phyloP scores from a whole-genome alignment of 2,329 filamentous ascomycete species.

The Epicoccum nigrum region DNA sequence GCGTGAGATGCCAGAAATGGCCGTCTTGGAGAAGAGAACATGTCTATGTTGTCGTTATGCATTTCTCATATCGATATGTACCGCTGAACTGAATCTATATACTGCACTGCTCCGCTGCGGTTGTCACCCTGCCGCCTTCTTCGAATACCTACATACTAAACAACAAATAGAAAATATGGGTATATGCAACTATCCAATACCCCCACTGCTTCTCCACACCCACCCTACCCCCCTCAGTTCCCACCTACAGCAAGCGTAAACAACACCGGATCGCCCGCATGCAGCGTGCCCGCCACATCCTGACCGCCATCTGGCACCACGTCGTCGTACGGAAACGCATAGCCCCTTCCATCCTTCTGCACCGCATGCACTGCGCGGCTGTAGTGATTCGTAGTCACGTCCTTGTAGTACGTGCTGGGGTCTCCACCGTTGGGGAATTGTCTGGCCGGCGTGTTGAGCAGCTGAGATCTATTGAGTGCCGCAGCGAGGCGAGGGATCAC shows the following conservation, averaged over 20 bases:
- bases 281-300: conserved; percentile 61
- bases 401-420: conserved; percentile 42
- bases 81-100: no score
- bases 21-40: no score
- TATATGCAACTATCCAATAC: no score
- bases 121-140: no score
- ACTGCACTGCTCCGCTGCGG: no score
- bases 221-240: conserved; percentile 16
- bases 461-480: conserved; percentile 75
- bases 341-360: conserved; percentile 65
- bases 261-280: conserved; percentile 53
- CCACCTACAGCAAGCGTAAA: conserved; percentile 59
- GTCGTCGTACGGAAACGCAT: conserved; percentile 73
- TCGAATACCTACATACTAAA: no score
- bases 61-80: no score
- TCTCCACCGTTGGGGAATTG: conserved; percentile 47
- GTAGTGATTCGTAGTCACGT: conserved; percentile 61
- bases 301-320: conserved; percentile 63
- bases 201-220: neutral
- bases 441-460: conserved; percentile 56
- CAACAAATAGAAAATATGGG: no score
- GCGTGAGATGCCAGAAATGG: no score
- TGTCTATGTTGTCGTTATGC: no score
- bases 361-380: conserved; percentile 65
- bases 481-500: conserved; percentile 77